Evolutionary conservation across 345 rosid species (phyloP).

Genomic region (Rhodomyrtus tomentosa): DNA sequence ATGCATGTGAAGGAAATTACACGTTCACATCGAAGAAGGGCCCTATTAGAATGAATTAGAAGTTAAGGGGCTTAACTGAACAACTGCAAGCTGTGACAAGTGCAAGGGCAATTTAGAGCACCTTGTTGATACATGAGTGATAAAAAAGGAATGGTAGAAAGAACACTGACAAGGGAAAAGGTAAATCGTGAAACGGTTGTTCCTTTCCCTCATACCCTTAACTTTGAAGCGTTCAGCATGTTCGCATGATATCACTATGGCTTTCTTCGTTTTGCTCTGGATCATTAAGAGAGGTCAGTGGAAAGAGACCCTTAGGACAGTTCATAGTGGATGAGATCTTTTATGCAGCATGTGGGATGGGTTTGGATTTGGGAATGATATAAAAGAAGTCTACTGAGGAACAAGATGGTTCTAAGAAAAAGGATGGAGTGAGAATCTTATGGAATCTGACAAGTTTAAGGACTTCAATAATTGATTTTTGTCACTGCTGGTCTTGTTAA

Average conservation of each 20-base stretch:
- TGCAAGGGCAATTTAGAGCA: background rate
- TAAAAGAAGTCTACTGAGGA: background rate
- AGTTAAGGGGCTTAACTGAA: background rate
- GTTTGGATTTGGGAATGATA: background rate
- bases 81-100: background rate
- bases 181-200: background rate
- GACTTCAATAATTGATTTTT: background rate
- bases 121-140: background rate
- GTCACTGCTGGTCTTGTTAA: background rate
- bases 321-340: background rate
- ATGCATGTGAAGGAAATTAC: background rate
- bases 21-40: background rate
- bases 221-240: background rate
- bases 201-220: background rate
- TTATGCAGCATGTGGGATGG: background rate
- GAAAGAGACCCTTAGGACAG: background rate
- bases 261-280: background rate
- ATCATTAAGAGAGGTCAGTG: background rate
- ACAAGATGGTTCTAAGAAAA: background rate
- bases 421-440: background rate
- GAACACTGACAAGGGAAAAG: background rate
- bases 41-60: background rate
- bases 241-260: rapidly evolving
- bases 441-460: background rate
- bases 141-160: background rate